Evolutionary conservation across 306 rosid species (phyloP).

Genomic region (Lotus japonicus): DNA sequence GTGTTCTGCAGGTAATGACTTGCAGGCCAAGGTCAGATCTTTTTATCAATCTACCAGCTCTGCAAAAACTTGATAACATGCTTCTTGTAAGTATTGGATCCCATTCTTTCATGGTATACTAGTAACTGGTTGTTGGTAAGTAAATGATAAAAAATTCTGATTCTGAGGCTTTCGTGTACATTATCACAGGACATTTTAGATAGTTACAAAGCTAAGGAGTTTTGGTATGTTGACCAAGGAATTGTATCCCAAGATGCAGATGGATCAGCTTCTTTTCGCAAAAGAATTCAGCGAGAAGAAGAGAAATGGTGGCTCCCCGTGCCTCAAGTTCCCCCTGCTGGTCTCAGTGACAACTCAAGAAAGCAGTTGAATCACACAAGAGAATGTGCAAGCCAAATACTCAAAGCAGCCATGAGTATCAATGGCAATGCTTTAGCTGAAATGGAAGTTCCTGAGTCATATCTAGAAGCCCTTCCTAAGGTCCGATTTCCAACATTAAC

Average conservation of each 20-base stretch:
- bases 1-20: constrained; percentile 65
- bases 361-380: constrained; percentile 71
- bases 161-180: neutral
- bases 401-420: constrained; percentile 83
- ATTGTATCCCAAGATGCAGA: constrained; percentile 61
- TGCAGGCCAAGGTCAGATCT: constrained; percentile 95
- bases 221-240: constrained; percentile 99
- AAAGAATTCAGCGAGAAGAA: constrained; percentile 66
- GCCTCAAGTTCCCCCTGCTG: constrained; percentile 76
- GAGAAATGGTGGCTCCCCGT: constrained; percentile 99
- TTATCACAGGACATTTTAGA: constrained; percentile 66
- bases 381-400: constrained; percentile 72
- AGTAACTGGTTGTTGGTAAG: neutral
- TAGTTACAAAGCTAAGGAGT: constrained; percentile 53
- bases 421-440: constrained; percentile 64
- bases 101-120: neutral
- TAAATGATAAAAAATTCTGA: neutral
- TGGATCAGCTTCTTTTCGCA: constrained; percentile 71
- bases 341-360: constrained; percentile 61
- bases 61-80: constrained; percentile 90
- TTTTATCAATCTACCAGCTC: constrained; percentile 87
- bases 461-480: constrained; percentile 81
- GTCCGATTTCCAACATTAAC: constrained; percentile 19
- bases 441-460: constrained; percentile 86
- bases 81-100: constrained; percentile 58